Evolutionary conservation across 257 asterid species (phyloP).

Genomic region (Solanum boliviense): DNA sequence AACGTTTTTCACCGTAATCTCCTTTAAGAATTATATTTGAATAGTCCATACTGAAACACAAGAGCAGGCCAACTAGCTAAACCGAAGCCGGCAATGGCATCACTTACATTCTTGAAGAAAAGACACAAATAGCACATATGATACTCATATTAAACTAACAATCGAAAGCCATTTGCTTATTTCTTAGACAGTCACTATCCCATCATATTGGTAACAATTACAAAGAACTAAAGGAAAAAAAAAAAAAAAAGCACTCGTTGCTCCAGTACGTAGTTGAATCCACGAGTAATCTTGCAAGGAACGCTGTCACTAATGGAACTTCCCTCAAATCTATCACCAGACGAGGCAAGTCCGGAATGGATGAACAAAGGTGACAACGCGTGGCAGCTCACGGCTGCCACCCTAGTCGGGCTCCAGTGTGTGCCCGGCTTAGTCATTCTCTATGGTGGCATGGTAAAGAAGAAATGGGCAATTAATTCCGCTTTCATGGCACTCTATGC

Average conservation of each 20-base stretch:
- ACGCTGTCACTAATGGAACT: not conserved
- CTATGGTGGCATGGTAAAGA: conserved; percentile 39
- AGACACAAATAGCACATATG: not conserved
- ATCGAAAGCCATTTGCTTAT: not conserved
- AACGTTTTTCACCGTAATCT: not conserved
- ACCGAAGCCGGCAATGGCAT: not conserved
- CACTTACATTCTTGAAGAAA: not conserved
- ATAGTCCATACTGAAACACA: not conserved
- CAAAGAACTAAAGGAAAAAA: no score
- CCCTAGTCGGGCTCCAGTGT: conserved; percentile 46
- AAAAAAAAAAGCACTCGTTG: no score
- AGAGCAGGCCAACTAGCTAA: not conserved
- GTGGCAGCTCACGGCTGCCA: conserved; percentile 55
- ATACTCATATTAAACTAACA: not conserved
- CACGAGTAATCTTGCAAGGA: not conserved
- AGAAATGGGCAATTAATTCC: conserved; percentile 50
- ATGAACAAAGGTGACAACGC: conserved; percentile 57
- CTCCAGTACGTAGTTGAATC: not conserved
- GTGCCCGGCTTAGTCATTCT: conserved; percentile 44
- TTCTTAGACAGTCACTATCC: not conserved
- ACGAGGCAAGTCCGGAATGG: conserved; percentile 41
- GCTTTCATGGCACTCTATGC: conserved; percentile 47
- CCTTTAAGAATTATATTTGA: not conserved
- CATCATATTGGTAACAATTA: no score
- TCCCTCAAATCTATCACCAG: conserved; percentile 22